Percentiles rank a stretch among this genome's conserved stretches.
Conservation (phyloP, 306 rosid species). For the Cicer pinnatifidum region DNA sequence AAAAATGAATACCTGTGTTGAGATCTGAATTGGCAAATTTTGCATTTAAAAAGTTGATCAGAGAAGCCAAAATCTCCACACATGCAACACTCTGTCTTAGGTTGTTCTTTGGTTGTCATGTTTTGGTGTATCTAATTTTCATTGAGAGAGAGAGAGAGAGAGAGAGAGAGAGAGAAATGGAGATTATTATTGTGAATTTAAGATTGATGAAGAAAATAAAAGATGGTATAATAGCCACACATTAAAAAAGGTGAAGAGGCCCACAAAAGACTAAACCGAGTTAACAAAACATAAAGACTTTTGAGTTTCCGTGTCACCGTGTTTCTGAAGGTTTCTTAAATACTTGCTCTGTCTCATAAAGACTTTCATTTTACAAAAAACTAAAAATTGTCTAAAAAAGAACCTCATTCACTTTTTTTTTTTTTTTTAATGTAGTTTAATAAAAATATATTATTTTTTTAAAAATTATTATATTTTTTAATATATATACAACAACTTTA, state of each 20-base stretch:
- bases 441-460: no score
- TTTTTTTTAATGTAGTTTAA: no score
- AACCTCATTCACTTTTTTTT: no score
- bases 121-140: slow-evolving; percentile 30
- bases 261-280: slow-evolving; percentile 44
- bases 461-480: no score
- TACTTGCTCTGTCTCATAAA: no score
- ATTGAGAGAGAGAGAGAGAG: slow-evolving; percentile 46
- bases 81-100: slow-evolving; percentile 85
- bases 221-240: slow-evolving; percentile 50
- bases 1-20: slow-evolving; percentile 72
- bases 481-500: no score
- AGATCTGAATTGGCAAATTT: slow-evolving; percentile 90
- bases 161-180: slow-evolving; percentile 38
- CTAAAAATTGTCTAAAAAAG: no score
- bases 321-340: slow-evolving; percentile 49
- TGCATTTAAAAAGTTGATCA: slow-evolving; percentile 79
- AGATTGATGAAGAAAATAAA: background rate
- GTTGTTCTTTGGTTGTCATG: slow-evolving; percentile 57
- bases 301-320: slow-evolving; percentile 57
- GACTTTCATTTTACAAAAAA: no score
- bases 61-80: slow-evolving; percentile 96
- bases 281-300: slow-evolving; percentile 3
- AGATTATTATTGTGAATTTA: slow-evolving; percentile 1
- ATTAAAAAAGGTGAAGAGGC: slow-evolving; percentile 41